A percentile compares a stretch with the other conserved stretches of the same genome.
Conservation (phyloP, 129 eudicot genomes). For the Flaveria ramosissima region DNA sequence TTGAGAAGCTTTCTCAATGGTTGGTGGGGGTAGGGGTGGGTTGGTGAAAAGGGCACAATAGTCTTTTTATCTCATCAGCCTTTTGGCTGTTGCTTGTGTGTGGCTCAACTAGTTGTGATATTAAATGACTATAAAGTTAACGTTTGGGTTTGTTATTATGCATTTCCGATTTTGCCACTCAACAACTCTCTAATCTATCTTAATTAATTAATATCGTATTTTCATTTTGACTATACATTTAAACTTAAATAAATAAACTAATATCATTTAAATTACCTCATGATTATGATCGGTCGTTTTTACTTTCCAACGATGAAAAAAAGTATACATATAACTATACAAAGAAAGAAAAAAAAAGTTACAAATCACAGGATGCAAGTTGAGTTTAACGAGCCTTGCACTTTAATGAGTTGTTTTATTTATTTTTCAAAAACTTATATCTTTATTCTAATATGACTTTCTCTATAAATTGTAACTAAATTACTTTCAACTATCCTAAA, state of each 20-base stretch:
- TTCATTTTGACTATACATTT: neutral
- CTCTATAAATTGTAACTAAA: too few species aligned
- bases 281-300: neutral
- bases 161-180: conserved; percentile 31
- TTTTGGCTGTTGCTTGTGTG: neutral
- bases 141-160: neutral
- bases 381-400: neutral
- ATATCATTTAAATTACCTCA: neutral
- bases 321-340: neutral
- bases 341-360: neutral
- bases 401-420: too few species aligned
- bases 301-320: neutral
- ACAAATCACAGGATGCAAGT: neutral
- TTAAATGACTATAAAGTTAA: neutral
- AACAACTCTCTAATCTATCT: conserved; percentile 15
- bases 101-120: neutral
- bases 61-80: conserved; percentile 22
- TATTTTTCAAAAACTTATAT: too few species aligned
- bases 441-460: too few species aligned
- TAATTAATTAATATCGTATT: neutral
- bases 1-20: conserved; percentile 20
- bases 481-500: too few species aligned
- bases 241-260: neutral
- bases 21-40: conserved; percentile 36
- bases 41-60: conserved; percentile 35